Conservation (phyloP, 192 early-diverging fungal species). For the Kappamyces sp. region DNA sequence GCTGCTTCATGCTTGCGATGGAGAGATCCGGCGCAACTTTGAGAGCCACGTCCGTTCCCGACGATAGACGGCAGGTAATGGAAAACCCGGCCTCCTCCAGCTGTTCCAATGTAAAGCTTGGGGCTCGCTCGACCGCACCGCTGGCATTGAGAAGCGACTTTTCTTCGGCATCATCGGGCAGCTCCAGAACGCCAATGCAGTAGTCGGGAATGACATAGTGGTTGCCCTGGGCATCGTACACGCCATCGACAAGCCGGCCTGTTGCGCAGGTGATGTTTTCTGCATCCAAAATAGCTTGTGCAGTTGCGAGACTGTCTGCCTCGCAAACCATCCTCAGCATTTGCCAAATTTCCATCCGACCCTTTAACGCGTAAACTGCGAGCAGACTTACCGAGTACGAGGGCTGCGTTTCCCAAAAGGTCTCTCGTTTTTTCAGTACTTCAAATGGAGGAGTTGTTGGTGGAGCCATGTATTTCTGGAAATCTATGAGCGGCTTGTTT, state of each 20-base stretch:
- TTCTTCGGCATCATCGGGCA: conserved; percentile 22
- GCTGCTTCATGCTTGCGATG: conserved; percentile 4
- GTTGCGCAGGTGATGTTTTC: conserved; percentile 65
- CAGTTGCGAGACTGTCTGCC: conserved; percentile 39
- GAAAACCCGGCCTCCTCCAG: conserved; percentile 3
- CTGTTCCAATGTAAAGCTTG: background rate
- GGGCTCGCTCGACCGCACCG: background rate
- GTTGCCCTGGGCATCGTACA: conserved; percentile 72
- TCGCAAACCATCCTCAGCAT: conserved; percentile 58
- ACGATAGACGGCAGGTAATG: conserved; percentile 4
- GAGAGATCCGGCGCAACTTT: background rate
- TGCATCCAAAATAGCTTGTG: conserved; percentile 62
- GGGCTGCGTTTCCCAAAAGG: conserved; percentile 73
- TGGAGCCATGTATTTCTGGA: background rate
- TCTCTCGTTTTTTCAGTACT: conserved; percentile 34
- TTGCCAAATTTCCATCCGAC: conserved; percentile 71
- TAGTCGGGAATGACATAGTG: conserved; percentile 62
- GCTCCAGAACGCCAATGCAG: conserved; percentile 42
- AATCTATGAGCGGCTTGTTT: background rate
- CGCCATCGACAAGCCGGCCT: conserved; percentile 65
- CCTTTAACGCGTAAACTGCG: conserved; percentile 21
- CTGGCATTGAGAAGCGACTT: background rate
- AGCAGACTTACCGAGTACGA: conserved; percentile 51
- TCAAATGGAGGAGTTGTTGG: background rate
- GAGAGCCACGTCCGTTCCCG: conserved; percentile 14